Percentiles rank a stretch among this genome's conserved stretches.
Conservation (phyloP, 768 basidiomycete species). For the Agrocybe praecox region DNA sequence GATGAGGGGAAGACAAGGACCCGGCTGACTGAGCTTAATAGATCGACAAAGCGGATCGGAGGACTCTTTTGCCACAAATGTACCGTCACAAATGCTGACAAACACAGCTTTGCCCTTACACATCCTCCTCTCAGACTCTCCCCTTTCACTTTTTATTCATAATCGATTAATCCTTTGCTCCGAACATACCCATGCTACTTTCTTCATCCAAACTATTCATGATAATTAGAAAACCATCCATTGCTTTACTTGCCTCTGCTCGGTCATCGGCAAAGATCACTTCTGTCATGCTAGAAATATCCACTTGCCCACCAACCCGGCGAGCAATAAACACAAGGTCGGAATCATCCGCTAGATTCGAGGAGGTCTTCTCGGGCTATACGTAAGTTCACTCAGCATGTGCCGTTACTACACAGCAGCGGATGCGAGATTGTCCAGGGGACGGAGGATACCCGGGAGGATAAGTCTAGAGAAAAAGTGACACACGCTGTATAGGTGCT, state of each 20-base stretch:
- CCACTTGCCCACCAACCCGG: neutral
- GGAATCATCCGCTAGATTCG: too few species aligned
- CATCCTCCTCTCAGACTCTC: conserved; percentile 3
- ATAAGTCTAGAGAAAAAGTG: neutral
- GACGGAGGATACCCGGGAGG: too few species aligned
- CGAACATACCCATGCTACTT: too few species aligned
- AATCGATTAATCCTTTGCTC: neutral
- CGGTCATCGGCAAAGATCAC: conserved; percentile 4
- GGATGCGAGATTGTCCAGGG: too few species aligned
- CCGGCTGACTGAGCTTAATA: conserved; percentile 32
- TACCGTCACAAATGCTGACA: conserved; percentile 19
- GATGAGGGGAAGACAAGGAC: conserved; percentile 17
- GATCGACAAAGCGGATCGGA: conserved; percentile 18
- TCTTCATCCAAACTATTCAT: too few species aligned
- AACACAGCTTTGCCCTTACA: conserved; percentile 11
- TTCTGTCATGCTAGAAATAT: conserved; percentile 6
- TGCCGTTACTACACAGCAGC: too few species aligned
- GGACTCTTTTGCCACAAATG: conserved; percentile 7
- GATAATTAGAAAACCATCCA: too few species aligned
- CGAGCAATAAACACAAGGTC: neutral
- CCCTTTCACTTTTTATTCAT: neutral
- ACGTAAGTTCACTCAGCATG: too few species aligned
- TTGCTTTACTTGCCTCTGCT: neutral
- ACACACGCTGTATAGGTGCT: neutral
- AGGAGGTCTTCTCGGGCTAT: too few species aligned